Conservation (phyloP, 768 basidiomycete species). For the Gelatoporia subvermispora region DNA sequence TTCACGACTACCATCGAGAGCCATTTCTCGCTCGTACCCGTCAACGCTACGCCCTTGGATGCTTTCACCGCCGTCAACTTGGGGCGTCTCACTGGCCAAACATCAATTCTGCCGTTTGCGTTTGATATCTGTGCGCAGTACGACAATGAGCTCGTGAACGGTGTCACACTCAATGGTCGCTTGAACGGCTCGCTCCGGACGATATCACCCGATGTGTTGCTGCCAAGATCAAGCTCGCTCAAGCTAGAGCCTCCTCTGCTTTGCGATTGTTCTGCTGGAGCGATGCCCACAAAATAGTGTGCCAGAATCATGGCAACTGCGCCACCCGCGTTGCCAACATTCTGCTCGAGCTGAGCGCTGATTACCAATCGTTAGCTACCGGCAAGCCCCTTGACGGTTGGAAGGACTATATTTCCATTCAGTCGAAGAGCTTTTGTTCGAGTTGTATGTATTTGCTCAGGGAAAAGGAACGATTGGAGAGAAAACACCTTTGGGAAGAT, state of each 20-base stretch:
- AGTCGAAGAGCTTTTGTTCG: too few species aligned
- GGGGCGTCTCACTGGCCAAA: constrained; percentile 15
- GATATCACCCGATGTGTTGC: constrained; percentile 8
- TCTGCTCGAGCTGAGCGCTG: too few species aligned
- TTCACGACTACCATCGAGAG: neutral
- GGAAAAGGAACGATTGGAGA: too few species aligned
- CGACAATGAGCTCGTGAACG: constrained; percentile 7
- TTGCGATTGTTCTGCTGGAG: too few species aligned
- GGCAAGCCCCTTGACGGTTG: too few species aligned
- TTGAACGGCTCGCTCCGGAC: constrained; percentile 5
- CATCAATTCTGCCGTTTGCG: constrained; percentile 15
- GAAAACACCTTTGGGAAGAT: too few species aligned
- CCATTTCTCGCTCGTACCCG: neutral
- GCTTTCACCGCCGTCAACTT: constrained; percentile 15
- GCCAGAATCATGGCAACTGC: too few species aligned
- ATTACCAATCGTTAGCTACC: too few species aligned
- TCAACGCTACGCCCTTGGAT: neutral
- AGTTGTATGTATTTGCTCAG: too few species aligned
- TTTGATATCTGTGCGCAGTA: constrained; percentile 17
- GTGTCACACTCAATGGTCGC: constrained; percentile 5
- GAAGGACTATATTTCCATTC: too few species aligned
- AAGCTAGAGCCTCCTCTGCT: neutral
- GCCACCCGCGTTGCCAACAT: too few species aligned
- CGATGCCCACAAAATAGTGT: too few species aligned
- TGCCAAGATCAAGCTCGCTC: neutral